Conservation (phyloP, 192 early-diverging fungal species). For the Bifiguratus adelaidae region DNA sequence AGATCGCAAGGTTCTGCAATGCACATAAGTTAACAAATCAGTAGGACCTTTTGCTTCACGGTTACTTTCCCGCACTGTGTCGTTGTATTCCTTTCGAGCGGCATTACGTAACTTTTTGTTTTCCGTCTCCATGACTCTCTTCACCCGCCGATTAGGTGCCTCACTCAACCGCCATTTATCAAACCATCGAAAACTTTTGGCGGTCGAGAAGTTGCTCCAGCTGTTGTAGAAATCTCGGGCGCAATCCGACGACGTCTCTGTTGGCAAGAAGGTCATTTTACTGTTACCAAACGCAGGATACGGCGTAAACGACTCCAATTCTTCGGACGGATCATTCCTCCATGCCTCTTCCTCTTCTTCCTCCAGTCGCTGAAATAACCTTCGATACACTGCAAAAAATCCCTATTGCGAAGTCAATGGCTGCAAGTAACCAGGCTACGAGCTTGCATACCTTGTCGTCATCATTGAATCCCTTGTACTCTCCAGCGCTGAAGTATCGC, state of each 20-base stretch:
- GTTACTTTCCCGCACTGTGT: slow-evolving; percentile 53
- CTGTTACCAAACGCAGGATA: slow-evolving; percentile 61
- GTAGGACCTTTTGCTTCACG: background rate
- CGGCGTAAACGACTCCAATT: slow-evolving; percentile 6
- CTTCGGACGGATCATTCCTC: slow-evolving; percentile 21
- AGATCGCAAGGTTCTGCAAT: slow-evolving; percentile 55
- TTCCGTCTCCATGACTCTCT: slow-evolving; percentile 84
- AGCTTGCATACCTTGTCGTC: slow-evolving; percentile 27
- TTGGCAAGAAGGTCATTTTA: slow-evolving; percentile 47
- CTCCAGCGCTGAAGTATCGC: slow-evolving; percentile 66
- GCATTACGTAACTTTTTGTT: slow-evolving; percentile 77
- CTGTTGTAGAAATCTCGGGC: slow-evolving; percentile 68
- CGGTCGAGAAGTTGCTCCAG: slow-evolving; percentile 71
- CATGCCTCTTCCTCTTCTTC: slow-evolving; percentile 68
- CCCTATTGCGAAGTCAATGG: slow-evolving; percentile 21
- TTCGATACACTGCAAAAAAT: slow-evolving; percentile 76
- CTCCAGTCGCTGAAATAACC: slow-evolving; percentile 65
- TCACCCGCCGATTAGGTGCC: slow-evolving; percentile 67
- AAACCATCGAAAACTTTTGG: slow-evolving; percentile 89
- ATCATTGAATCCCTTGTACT: slow-evolving; percentile 66
- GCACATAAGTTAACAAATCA: background rate
- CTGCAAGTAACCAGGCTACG: background rate
- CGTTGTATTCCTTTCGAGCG: slow-evolving; percentile 63
- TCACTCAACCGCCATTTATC: slow-evolving; percentile 82
- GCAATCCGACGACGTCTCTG: too few species aligned